These are phyloP conservation scores for Cryptosporidium canis DNA, from an alignment of 169 alveolate species.

Conservation along the genomic window DNA sequence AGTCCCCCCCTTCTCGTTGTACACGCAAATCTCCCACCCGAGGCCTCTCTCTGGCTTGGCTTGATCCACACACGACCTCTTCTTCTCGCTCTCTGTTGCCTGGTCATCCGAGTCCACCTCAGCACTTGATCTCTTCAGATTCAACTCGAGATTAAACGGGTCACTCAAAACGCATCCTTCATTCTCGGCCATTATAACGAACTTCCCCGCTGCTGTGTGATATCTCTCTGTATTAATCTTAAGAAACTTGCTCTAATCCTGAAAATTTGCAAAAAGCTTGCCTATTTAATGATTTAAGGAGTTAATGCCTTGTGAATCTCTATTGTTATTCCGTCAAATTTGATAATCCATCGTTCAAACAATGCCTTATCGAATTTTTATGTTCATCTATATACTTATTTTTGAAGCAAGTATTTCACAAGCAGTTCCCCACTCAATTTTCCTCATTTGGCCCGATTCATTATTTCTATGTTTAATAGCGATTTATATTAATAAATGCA, in stretches of 20 bases:
- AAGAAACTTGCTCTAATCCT: background rate
- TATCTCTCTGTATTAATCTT: too few species aligned
- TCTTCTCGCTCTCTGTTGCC: background rate
- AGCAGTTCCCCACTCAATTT: constrained; percentile 21
- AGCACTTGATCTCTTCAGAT: constrained; percentile 25
- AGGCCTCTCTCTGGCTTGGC: background rate
- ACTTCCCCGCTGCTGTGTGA: too few species aligned
- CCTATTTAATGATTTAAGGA: background rate
- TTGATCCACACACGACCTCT: background rate
- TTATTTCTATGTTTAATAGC: background rate
- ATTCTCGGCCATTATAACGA: background rate
- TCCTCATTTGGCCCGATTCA: background rate
- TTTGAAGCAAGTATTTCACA: background rate
- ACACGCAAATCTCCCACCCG: constrained; percentile 63
- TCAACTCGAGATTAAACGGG: constrained; percentile 49
- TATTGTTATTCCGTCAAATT: background rate
- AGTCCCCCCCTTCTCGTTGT: constrained; percentile 7
- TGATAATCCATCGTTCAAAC: background rate
- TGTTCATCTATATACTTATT: background rate
- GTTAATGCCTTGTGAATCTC: background rate
- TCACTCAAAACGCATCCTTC: background rate
- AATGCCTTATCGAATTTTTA: background rate
- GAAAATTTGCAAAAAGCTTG: background rate
- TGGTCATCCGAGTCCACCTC: background rate
- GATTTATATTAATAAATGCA: background rate